phyloP scores from a whole-genome alignment of 352 stramenopile species.

The Globisporangium orthogonon region DNA sequence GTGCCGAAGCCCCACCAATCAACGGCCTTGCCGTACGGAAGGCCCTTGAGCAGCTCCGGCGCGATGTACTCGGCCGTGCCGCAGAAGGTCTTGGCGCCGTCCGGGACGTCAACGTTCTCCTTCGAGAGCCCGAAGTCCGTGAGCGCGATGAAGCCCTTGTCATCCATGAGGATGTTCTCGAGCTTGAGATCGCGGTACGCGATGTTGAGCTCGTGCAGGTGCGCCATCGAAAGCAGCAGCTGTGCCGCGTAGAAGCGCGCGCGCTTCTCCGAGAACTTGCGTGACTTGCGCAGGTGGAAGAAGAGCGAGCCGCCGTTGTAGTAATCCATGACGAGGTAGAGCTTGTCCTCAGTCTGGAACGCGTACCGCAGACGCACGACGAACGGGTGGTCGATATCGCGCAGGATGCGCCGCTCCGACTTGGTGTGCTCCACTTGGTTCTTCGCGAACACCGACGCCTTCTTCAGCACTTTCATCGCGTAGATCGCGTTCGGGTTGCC shows the following conservation, averaged over 20 bases:
- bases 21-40: conserved; percentile 87
- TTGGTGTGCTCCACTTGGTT: conserved; percentile 93
- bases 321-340: conserved; percentile 93
- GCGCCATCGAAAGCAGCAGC: conserved; percentile 88
- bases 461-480: conserved; percentile 93
- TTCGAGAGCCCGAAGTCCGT: conserved; percentile 93
- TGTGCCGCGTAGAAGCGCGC: conserved; percentile 89
- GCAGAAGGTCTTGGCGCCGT: conserved; percentile 90
- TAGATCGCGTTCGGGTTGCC: conserved; percentile 81
- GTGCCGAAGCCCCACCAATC: conserved; percentile 94
- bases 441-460: conserved; percentile 88
- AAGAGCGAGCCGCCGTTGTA: conserved; percentile 91
- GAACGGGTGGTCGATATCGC: conserved; percentile 90
- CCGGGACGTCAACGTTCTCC: conserved; percentile 83
- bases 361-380: conserved; percentile 91
- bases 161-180: conserved; percentile 94
- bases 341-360: conserved; percentile 91
- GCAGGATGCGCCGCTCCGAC: conserved; percentile 87
- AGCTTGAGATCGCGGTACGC: conserved; percentile 94
- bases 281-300: conserved; percentile 89
- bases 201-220: conserved; percentile 92
- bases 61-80: conserved; percentile 92
- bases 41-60: conserved; percentile 85
- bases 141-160: conserved; percentile 89
- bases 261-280: conserved; percentile 86